Percentiles rank a stretch among this genome's conserved stretches.
phyloP scores from a whole-genome alignment of 1,139 yeast genomes.

The Geotrichum aggregatum region DNA sequence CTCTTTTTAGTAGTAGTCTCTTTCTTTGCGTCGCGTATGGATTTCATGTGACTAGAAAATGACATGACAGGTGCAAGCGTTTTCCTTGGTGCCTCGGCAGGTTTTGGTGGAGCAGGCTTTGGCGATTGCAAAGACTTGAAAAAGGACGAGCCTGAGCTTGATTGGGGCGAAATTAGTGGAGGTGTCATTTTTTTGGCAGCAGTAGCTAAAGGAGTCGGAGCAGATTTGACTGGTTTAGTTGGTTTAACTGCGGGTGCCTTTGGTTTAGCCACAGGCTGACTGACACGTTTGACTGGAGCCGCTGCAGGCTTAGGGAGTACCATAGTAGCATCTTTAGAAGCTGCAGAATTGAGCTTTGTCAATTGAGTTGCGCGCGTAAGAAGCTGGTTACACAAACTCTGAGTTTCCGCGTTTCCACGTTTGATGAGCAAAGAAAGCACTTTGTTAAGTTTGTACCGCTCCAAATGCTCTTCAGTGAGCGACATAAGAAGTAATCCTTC shows the following conservation, averaged over 20 bases:
- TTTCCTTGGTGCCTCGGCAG: slow-evolving; percentile 13
- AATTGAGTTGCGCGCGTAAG: slow-evolving; percentile 14
- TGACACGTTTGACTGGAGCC: not conserved
- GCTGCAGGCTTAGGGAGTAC: not conserved
- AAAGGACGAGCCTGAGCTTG: slow-evolving; percentile 23
- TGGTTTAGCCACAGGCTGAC: not conserved
- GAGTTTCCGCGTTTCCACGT: slow-evolving; percentile 24
- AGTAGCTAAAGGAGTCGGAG: slow-evolving; percentile 8
- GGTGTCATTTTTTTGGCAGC: slow-evolving; percentile 9
- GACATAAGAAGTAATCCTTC: slow-evolving; percentile 27
- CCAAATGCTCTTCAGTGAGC: slow-evolving; percentile 26
- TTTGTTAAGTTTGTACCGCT: slow-evolving; percentile 28
- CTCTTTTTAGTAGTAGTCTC: slow-evolving; percentile 13
- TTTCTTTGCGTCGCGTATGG: slow-evolving; percentile 22
- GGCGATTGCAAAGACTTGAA: slow-evolving; percentile 25
- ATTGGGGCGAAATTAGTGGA: slow-evolving; percentile 8
- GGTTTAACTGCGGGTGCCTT: slow-evolving; percentile 9
- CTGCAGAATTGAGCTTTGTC: slow-evolving; percentile 13
- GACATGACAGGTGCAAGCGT: slow-evolving; percentile 22
- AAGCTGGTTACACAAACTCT: slow-evolving; percentile 7
- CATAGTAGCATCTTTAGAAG: slow-evolving; percentile 5
- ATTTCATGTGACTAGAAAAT: slow-evolving; percentile 23
- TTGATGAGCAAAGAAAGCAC: slow-evolving; percentile 24
- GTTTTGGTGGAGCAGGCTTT: slow-evolving; percentile 14
- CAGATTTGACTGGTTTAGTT: slow-evolving; percentile 2